Percentiles rank a stretch among this genome's conserved stretches.
Conservation (phyloP, 495 filamentous ascomycete genomes). For the Echria macrotheca region DNA sequence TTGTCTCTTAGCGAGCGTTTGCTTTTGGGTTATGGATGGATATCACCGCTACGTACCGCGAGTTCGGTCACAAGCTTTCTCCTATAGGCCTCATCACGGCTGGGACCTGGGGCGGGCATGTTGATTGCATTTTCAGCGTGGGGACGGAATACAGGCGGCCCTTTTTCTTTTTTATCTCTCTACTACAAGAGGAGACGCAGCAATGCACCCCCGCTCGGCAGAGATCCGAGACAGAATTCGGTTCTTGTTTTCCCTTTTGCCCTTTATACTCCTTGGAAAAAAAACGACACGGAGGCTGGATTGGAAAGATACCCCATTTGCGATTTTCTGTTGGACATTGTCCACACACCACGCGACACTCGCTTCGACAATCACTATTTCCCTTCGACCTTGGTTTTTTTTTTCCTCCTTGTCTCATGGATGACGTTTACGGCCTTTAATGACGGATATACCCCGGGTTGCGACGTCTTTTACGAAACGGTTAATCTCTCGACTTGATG, state of each 20-base stretch:
- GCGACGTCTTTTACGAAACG: constrained; percentile 28
- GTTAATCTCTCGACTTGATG: constrained; percentile 31
- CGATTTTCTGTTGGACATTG: constrained; percentile 3
- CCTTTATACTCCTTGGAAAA: constrained; percentile 10
- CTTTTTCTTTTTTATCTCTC: constrained; percentile 21
- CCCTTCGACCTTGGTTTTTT: constrained; percentile 22
- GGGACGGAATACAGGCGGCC: constrained; percentile 35
- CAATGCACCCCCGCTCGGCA: constrained; percentile 46
- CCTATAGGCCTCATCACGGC: constrained; percentile 37
- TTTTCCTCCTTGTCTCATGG: constrained; percentile 39
- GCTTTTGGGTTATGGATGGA: constrained; percentile 26
- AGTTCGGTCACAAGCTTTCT: constrained; percentile 37
- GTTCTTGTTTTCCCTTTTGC: constrained; percentile 9
- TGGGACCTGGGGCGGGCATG: constrained; percentile 39
- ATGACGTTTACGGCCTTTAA: constrained; percentile 41
- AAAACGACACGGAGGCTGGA: constrained; percentile 10
- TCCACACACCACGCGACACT: constrained; percentile 23
- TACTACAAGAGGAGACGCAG: constrained; percentile 43
- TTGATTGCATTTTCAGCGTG: constrained; percentile 47
- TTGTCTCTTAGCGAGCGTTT: constrained; percentile 33
- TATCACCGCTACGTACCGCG: constrained; percentile 31
- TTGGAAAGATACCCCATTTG: constrained; percentile 12
- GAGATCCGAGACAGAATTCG: constrained; percentile 36
- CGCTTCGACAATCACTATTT: constrained; percentile 25
- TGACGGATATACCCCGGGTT: constrained; percentile 29